Percentiles rank a stretch among this genome's conserved stretches.
Evolutionary conservation across 1,139 yeast species (phyloP).

Genomic region (Yamadazyma aaseri): DNA sequence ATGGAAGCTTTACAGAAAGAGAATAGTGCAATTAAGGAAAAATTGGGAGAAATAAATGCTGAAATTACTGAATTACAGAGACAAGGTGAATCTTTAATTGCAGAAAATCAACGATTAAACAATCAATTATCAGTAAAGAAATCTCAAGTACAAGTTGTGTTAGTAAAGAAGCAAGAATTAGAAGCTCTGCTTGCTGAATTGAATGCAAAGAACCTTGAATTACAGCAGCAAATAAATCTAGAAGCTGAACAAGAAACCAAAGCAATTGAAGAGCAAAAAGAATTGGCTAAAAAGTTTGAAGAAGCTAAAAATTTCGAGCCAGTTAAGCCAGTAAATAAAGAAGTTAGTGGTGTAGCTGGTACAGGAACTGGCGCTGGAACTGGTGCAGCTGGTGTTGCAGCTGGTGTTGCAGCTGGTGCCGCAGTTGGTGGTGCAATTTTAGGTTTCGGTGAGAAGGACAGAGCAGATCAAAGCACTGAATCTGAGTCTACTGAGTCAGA

Average conservation of each 20-base stretch:
- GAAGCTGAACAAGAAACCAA: slow-evolving; percentile 24
- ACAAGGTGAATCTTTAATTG: slow-evolving; percentile 50
- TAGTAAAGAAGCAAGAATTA: slow-evolving; percentile 54
- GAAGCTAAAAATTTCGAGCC: slow-evolving; percentile 24
- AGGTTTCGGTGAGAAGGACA: not conserved
- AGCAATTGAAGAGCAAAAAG: slow-evolving; percentile 38
- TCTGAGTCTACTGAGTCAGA: not conserved
- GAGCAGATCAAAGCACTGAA: not conserved
- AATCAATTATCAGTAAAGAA: slow-evolving; percentile 65
- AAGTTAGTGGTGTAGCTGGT: slow-evolving; percentile 18
- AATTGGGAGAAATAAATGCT: slow-evolving; percentile 63
- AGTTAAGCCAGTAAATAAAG: slow-evolving; percentile 14
- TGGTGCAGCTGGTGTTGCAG: slow-evolving; percentile 5
- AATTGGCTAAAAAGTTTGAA: slow-evolving; percentile 19
- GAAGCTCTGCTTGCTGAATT: slow-evolving; percentile 29
- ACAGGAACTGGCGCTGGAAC: slow-evolving; percentile 17
- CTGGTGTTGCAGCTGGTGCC: slow-evolving; percentile 1
- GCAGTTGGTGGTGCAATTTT: not conserved
- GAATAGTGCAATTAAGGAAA: slow-evolving; percentile 64
- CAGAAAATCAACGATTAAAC: slow-evolving; percentile 57
- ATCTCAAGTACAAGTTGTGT: slow-evolving; percentile 64
- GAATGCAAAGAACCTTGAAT: slow-evolving; percentile 22
- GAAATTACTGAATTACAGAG: slow-evolving; percentile 60
- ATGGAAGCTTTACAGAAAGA: slow-evolving; percentile 67
- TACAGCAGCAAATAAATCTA: slow-evolving; percentile 24